These are phyloP conservation scores for Xylaria scruposa DNA, from an alignment of 495 filamentous ascomycete species.

Conservation along the genomic window DNA sequence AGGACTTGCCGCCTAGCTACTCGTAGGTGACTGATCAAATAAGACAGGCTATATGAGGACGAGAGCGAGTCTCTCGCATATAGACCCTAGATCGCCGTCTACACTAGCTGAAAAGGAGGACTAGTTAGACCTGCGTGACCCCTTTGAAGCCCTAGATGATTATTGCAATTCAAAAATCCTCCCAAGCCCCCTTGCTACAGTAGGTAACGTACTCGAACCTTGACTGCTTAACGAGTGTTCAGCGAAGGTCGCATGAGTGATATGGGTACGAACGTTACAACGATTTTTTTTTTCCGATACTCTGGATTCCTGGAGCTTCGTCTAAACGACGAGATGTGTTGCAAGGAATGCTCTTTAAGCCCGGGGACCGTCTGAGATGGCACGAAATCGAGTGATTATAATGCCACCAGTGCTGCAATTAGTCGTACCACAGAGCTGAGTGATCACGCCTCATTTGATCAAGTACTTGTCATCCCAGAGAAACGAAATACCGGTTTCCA, in stretches of 20 bases:
- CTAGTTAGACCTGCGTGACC: no score
- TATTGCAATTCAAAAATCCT: no score
- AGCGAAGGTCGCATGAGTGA: not conserved
- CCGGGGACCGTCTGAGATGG: not conserved
- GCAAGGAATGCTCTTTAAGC: not conserved
- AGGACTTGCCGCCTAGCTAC: no score
- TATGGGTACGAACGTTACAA: no score
- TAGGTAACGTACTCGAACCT: not conserved
- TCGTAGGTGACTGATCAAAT: no score
- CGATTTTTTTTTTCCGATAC: not conserved
- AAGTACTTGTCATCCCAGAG: not conserved
- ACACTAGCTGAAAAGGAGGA: no score
- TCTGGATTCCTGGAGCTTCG: not conserved
- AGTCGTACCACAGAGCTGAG: not conserved
- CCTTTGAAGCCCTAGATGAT: no score
- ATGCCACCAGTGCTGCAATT: not conserved
- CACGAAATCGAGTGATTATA: not conserved
- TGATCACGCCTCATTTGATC: not conserved
- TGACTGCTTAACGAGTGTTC: not conserved
- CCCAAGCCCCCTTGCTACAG: no score
- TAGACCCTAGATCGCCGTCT: no score
- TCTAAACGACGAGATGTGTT: not conserved
- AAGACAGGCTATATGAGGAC: no score
- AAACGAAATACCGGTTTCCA: slow-evolving; percentile 1
- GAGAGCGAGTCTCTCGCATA: no score